These are phyloP conservation scores for Thalassiosira pacifica DNA, from an alignment of 352 stramenopile genomes.

Conservation along the genomic window DNA sequence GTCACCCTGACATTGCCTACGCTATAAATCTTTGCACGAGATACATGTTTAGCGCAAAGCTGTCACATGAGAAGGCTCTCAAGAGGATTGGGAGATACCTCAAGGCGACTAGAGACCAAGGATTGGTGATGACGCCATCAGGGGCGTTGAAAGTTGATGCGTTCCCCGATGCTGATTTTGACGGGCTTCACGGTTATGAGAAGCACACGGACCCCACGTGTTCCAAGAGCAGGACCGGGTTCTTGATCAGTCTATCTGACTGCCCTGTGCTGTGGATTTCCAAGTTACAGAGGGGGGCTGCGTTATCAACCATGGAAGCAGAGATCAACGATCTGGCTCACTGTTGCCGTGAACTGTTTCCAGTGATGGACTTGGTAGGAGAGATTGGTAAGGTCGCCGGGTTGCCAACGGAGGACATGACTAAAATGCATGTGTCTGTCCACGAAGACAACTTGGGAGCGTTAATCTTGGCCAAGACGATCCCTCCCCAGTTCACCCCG, in stretches of 20 bases:
- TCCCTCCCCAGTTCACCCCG: slow-evolving; percentile 53
- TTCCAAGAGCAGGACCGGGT: slow-evolving; percentile 60
- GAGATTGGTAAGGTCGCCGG: neutral
- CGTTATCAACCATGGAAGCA: slow-evolving; percentile 38
- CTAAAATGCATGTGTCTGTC: neutral
- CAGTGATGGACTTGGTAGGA: slow-evolving; percentile 21
- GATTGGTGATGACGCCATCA: neutral
- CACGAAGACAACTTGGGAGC: slow-evolving; percentile 18
- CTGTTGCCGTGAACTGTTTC: slow-evolving; percentile 33
- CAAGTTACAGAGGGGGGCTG: slow-evolving; percentile 27
- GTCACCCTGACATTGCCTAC: neutral
- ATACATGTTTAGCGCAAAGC: neutral
- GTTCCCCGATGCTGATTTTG: slow-evolving; percentile 54
- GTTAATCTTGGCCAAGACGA: slow-evolving; percentile 12
- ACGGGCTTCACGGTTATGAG: slow-evolving; percentile 41
- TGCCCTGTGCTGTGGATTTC: slow-evolving; percentile 23
- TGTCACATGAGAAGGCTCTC: neutral
- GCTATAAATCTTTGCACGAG: neutral
- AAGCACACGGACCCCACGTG: slow-evolving; percentile 46
- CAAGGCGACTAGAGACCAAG: neutral
- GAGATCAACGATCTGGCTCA: slow-evolving; percentile 49
- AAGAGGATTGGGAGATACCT: neutral
- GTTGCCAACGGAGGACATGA: neutral
- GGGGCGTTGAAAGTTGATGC: neutral
- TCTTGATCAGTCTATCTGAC: slow-evolving; percentile 37